Evolutionary conservation across 163 green algal genomes (phyloP).

Genomic region (Prototheca cutis): DNA sequence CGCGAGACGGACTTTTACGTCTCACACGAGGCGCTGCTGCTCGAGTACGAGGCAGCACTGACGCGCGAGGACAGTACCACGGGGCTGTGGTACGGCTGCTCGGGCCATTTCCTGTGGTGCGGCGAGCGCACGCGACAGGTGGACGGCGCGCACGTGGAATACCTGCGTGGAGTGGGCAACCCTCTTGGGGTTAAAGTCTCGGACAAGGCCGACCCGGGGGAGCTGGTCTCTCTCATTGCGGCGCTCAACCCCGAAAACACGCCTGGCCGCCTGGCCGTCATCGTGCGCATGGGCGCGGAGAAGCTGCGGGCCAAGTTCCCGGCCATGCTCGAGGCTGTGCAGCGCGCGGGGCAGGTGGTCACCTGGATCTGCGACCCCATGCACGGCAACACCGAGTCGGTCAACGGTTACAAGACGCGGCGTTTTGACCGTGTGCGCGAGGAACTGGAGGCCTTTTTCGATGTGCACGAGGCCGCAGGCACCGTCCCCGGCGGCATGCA

Average conservation of each 20-base stretch:
- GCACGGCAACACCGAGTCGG: conserved; percentile 97
- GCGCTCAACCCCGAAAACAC: conserved; percentile 91
- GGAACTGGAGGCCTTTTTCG: conserved; percentile 94
- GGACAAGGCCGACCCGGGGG: conserved; percentile 86
- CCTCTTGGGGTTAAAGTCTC: conserved; percentile 92
- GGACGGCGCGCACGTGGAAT: conserved; percentile 94
- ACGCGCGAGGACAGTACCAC: conserved; percentile 82
- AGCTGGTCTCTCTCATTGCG: conserved; percentile 80
- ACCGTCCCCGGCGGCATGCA: conserved; percentile 91
- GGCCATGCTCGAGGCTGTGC: conserved; percentile 68
- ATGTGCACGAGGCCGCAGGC: conserved; percentile 85
- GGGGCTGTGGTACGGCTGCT: conserved; percentile 81
- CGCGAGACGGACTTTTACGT: conserved; percentile 97
- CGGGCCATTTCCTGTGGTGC: conserved; percentile 95
- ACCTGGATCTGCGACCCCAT: conserved; percentile 97
- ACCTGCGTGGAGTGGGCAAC: conserved; percentile 88
- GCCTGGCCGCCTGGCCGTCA: conserved; percentile 83
- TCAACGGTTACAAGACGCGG: conserved; percentile 90
- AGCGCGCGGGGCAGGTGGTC: conserved; percentile 62
- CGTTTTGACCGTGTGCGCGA: conserved; percentile 86
- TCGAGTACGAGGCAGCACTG: conserved; percentile 89
- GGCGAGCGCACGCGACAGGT: conserved; percentile 96
- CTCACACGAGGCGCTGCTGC: conserved; percentile 89
- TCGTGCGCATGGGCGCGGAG: conserved; percentile 91
- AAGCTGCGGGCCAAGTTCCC: conserved; percentile 80